Evolutionary conservation across 2,329 filamentous ascomycete species (phyloP).

Genomic region (Diaporthe caulivora): DNA sequence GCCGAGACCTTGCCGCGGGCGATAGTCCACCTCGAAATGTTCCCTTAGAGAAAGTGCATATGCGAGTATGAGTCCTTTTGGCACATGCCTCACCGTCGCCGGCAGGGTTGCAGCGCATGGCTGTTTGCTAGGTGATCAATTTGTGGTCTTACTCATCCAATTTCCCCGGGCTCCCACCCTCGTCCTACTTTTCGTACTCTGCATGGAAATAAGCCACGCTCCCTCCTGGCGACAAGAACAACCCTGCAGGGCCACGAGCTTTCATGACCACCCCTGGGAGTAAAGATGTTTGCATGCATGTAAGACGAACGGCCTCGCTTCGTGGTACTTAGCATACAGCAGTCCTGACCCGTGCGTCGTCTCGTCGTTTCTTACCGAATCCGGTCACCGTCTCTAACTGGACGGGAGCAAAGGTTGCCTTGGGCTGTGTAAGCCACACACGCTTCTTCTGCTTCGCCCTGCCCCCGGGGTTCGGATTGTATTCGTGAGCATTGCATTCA

Average conservation of each 20-base stretch:
- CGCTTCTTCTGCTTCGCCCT: slow-evolving; percentile 11
- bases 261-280: neutral
- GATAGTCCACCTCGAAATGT: neutral
- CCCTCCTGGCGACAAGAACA: neutral
- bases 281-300: neutral
- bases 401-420: neutral
- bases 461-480: neutral
- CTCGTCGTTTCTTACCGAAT: slow-evolving; percentile 19
- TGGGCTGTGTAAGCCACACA: slow-evolving; percentile 26
- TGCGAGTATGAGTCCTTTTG: no score
- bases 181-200: neutral
- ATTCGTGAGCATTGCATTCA: neutral
- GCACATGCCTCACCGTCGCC: slow-evolving; percentile 13
- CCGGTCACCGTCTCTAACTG: neutral
- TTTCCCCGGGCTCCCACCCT: slow-evolving; percentile 3
- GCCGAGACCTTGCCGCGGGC: slow-evolving; percentile 19
- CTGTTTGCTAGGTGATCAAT: neutral
- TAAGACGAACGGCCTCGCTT: slow-evolving; percentile 3
- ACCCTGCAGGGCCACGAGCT: slow-evolving; percentile 23
- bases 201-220: slow-evolving; percentile 7
- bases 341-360: neutral
- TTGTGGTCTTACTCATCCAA: slow-evolving; percentile 26
- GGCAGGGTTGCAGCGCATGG: slow-evolving; percentile 1
- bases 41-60: neutral
- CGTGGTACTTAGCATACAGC: neutral